These are phyloP conservation scores for Trypanosoma rangeli DNA, from an alignment of 208 protist genomes.

Conservation along the genomic window DNA sequence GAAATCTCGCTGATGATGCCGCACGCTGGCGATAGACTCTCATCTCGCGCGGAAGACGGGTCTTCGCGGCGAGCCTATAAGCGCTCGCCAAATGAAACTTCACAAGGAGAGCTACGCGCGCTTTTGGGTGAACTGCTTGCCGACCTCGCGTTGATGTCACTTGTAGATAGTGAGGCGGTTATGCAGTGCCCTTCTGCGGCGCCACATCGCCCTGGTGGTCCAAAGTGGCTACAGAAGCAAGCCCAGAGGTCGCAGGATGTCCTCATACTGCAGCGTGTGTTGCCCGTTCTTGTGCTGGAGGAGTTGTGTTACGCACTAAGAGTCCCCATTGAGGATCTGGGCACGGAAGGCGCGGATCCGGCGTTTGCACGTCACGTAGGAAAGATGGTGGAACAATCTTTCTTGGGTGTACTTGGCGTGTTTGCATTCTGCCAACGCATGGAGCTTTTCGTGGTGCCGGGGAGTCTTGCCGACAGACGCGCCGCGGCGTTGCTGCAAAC, in stretches of 20 bases:
- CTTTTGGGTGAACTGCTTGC: slow-evolving; percentile 68
- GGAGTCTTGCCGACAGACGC: slow-evolving; percentile 39
- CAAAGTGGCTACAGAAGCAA: slow-evolving; percentile 19
- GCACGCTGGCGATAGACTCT: slow-evolving; percentile 24
- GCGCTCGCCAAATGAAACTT: slow-evolving; percentile 31
- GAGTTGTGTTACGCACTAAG: slow-evolving; percentile 53
- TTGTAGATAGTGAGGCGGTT: slow-evolving; percentile 29
- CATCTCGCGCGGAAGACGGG: slow-evolving; percentile 6
- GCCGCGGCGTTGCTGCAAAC: slow-evolving; percentile 38
- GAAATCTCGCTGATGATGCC: slow-evolving; percentile 43
- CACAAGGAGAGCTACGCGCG: slow-evolving; percentile 64
- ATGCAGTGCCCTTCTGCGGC: slow-evolving; percentile 24
- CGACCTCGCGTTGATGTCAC: slow-evolving; percentile 62
- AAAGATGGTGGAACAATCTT: slow-evolving; percentile 32
- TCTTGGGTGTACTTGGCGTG: slow-evolving; percentile 66
- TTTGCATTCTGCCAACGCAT: slow-evolving; percentile 60
- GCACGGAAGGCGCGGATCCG: not conserved
- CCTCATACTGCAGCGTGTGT: slow-evolving; percentile 40
- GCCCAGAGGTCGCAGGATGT: slow-evolving; percentile 17
- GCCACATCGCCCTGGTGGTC: slow-evolving; percentile 12
- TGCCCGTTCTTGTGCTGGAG: slow-evolving; percentile 57
- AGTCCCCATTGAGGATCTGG: slow-evolving; percentile 24
- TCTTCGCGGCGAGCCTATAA: not conserved
- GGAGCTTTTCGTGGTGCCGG: slow-evolving; percentile 51
- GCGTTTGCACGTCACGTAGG: slow-evolving; percentile 3